Conservation (phyloP, 306 rosid species). For the Astragalus membranaceus region DNA sequence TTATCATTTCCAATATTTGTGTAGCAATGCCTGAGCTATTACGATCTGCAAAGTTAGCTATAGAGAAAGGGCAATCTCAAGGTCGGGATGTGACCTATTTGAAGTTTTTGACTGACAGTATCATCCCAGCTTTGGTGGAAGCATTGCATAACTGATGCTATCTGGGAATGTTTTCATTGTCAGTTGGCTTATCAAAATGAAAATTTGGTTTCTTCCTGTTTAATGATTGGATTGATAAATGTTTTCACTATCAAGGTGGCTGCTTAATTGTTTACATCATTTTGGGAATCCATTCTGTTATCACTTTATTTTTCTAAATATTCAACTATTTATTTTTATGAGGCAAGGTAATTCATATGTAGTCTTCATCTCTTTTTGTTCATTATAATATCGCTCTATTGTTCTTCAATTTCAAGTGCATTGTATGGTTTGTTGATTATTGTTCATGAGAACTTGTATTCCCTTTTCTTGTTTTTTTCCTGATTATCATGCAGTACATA, state of each 20-base stretch:
- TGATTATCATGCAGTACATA: no score
- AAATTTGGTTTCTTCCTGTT: background rate
- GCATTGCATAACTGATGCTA: slow-evolving; percentile 46
- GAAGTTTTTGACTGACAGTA: no score
- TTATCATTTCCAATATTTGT: no score
- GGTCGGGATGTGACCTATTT: no score
- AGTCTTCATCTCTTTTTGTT: background rate
- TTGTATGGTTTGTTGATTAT: background rate
- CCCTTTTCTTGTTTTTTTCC: no score
- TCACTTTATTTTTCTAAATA: background rate
- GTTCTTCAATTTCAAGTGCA: background rate
- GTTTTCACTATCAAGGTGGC: background rate
- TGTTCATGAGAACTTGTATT: no score
- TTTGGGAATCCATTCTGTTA: no score
- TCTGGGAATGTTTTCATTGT: background rate
- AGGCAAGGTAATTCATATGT: background rate
- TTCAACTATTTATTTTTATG: background rate
- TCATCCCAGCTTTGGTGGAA: slow-evolving; percentile 91
- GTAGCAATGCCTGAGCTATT: no score
- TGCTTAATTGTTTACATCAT: background rate
- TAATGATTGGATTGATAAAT: background rate
- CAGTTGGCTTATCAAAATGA: background rate
- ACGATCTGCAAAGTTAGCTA: no score
- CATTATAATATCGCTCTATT: background rate
- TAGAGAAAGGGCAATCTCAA: no score